Evolutionary conservation across 2,329 filamentous ascomycete species (phyloP).

Genomic region (Cladosporium sp.): DNA sequence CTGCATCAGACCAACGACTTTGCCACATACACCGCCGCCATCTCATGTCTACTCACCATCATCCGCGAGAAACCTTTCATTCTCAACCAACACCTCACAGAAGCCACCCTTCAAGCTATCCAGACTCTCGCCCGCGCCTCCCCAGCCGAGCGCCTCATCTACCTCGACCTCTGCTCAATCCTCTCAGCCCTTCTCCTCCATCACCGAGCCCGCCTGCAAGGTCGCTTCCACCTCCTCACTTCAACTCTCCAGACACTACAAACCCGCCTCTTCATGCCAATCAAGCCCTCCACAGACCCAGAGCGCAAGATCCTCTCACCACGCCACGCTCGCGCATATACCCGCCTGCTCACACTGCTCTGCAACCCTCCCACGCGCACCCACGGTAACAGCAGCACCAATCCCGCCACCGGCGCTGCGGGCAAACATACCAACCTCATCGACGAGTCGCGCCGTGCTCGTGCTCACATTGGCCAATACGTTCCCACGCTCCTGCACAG

Average conservation of each 20-base stretch:
- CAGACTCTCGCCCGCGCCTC: conserved; percentile 30
- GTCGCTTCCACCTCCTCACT: conserved; percentile 57
- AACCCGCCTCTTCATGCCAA: conserved; percentile 51
- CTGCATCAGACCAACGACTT: background rate
- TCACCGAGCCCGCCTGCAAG: conserved; percentile 55
- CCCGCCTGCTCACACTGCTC: conserved; percentile 55
- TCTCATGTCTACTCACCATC: conserved; percentile 18
- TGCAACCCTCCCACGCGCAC: conserved; percentile 51
- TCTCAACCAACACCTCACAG: conserved; percentile 41
- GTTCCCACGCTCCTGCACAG: conserved; percentile 55
- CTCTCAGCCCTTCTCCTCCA: conserved; percentile 52
- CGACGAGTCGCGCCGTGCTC: conserved; percentile 57
- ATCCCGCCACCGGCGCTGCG: conserved; percentile 50
- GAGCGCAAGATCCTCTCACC: conserved; percentile 31
- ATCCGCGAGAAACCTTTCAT: conserved; percentile 32
- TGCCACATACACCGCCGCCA: conserved; percentile 13
- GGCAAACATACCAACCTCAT: conserved; percentile 39
- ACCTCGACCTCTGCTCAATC: conserved; percentile 51
- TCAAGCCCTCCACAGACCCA: conserved; percentile 22
- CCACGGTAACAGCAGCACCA: conserved; percentile 23
- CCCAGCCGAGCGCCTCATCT: conserved; percentile 38
- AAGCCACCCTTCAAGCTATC: conserved; percentile 37
- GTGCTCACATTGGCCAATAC: conserved; percentile 54
- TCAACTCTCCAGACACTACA: conserved; percentile 53
- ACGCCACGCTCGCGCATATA: conserved; percentile 47